Evolutionary conservation across 2,329 filamentous ascomycete genomes (phyloP).

Genomic region (Paraphaeosphaeria sporulosa): DNA sequence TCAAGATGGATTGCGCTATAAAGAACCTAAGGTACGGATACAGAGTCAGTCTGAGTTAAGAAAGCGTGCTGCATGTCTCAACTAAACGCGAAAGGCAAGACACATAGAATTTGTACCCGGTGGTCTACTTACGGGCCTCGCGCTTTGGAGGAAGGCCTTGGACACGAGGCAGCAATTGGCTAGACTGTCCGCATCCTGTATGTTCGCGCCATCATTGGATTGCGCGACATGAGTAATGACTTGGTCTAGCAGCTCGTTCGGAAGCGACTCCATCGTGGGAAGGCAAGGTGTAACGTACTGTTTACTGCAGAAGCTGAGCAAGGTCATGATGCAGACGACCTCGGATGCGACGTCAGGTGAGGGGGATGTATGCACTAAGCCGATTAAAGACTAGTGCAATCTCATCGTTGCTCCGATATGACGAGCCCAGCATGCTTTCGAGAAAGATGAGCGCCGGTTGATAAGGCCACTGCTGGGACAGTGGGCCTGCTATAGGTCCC

Average conservation of each 20-base stretch:
- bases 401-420: neutral
- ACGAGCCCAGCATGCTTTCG: neutral
- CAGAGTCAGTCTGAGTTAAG: no score
- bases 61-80: no score
- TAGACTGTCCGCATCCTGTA: constrained; percentile 11
- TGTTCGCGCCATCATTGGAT: neutral
- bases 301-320: neutral
- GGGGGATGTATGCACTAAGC: constrained; percentile 1
- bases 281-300: neutral
- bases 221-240: constrained; percentile 8
- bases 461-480: neutral
- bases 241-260: constrained; percentile 12
- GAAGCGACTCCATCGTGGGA: constrained; percentile 10
- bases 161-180: constrained; percentile 14
- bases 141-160: constrained; percentile 5
- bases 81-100: no score
- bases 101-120: no score
- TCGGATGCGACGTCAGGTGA: constrained; percentile 11
- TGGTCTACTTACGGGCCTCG: neutral
- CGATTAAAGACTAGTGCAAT: neutral
- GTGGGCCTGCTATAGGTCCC: neutral
- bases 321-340: constrained; percentile 4
- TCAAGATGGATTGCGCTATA: constrained; percentile 13
- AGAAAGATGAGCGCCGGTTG: neutral
- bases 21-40: neutral